phyloP scores from a whole-genome alignment of 2,329 filamentous ascomycete genomes.

The Epicoccum sorghinum region DNA sequence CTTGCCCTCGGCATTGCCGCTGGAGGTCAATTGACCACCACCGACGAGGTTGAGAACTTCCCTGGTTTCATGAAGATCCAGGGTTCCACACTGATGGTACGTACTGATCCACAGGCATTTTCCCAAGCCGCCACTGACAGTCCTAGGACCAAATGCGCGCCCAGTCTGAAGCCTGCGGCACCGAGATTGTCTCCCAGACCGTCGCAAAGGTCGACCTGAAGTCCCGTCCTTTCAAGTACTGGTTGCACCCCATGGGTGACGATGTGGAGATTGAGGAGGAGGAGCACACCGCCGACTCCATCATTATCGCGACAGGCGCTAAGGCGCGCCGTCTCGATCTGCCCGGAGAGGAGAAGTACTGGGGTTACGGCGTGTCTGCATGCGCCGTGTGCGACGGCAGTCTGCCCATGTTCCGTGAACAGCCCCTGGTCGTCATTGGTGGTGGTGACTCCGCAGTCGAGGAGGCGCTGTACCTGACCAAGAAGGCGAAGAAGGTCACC shows the following conservation, averaged over 20 bases:
- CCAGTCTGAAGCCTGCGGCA: slow-evolving; percentile 91
- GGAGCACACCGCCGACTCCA: slow-evolving; percentile 81
- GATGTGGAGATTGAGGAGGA: slow-evolving; percentile 72
- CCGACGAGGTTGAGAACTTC: slow-evolving; percentile 98
- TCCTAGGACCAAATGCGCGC: slow-evolving; percentile 81
- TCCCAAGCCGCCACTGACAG: slow-evolving; percentile 18
- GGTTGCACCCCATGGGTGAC: slow-evolving; percentile 76
- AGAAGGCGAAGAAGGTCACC: slow-evolving; percentile 94
- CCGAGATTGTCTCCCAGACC: slow-evolving; percentile 90
- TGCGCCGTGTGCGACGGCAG: slow-evolving; percentile 98
- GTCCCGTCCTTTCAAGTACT: slow-evolving; percentile 89
- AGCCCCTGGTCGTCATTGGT: slow-evolving; percentile 93
- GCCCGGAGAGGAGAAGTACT: slow-evolving; percentile 90
- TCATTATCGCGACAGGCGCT: slow-evolving; percentile 95
- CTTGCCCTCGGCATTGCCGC: slow-evolving; percentile 96
- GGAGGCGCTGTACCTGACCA: slow-evolving; percentile 95
- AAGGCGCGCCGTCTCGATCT: slow-evolving; percentile 85
- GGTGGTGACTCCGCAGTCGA: slow-evolving; percentile 97
- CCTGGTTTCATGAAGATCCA: slow-evolving; percentile 93
- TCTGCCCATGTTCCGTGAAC: slow-evolving; percentile 95
- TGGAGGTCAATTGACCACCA: slow-evolving; percentile 96
- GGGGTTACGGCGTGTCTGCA: slow-evolving; percentile 95
- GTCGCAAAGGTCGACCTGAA: slow-evolving; percentile 83
- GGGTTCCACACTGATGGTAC: slow-evolving; percentile 83
- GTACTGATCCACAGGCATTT: slow-evolving; percentile 23